Evolutionary conservation across 75 land plant genomes (phyloP), one percentile per base, ranked within the genome.

Genomic region (Ceratopteris richardii): DNA sequence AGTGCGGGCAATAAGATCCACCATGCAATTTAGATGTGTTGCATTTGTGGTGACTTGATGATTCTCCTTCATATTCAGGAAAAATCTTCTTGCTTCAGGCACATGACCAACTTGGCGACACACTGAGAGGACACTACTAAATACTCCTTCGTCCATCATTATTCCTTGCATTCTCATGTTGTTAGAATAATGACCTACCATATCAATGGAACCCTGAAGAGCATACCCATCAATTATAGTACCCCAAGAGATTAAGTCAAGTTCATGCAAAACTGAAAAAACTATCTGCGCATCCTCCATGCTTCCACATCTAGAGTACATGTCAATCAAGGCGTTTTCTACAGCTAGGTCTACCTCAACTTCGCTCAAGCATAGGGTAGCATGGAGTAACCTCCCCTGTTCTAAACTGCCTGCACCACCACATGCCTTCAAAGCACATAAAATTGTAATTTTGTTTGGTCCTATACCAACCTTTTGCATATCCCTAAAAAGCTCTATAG

Each of bases 281-380:
- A 61, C 22, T 10, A 20, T 12, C 21, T 40, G 2, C 14, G 76
- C 69, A 28, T 18, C 16, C 7, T 66, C 61, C 36, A 73, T 40
- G 44, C 65, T 31, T 22, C 70, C 76, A 48, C 65, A 73, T 56
- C 66, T 73, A 22, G 65, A 61, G 61, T 73, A 73, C 69, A 73
- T 66, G 51, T 66, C 61, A 9, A 73, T 37, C 2, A 73, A 26
- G 22, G 70, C 69, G 36, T 63, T 66, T 23, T 47, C 47, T 0
- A 66, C 18, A 7, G 59, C 1, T n/a, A 57, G 2, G n/a, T 57
- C 59, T 22, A 57, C 33, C 2, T 33, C 37, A 57, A 57, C 10
- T 1, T 24, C 37, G 2, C 42, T 31, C 5, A 29, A 30, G 10
- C 9, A 3, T 16, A 57, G 16, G 9, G 4, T 36, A 19, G 3